Evolutionary conservation across 2,329 filamentous ascomycete species (phyloP), one percentile per base, ranked within the genome.

Genomic region (Myrmaecium sp.): DNA sequence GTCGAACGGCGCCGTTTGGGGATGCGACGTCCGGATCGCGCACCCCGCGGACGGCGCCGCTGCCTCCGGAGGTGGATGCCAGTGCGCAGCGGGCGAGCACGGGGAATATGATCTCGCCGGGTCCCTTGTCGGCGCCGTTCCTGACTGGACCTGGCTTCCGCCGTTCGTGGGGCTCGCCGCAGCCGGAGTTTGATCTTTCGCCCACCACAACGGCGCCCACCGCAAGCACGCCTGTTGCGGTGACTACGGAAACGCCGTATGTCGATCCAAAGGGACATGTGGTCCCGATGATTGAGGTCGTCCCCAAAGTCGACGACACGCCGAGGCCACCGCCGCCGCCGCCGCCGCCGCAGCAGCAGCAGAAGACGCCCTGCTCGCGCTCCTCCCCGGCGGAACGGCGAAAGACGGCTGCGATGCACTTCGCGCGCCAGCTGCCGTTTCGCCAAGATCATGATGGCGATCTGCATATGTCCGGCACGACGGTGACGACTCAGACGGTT

Each of bases 31-130:
- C 46, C 12, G 49, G 45, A 12, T 38, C 47, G 12, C 41, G 48
- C 6, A 51, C 47, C 9, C 50, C 50, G 11, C 45, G 38, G 14
- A 54, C 50, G 15, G 49, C 49, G 23, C 50, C 50, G 10, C 33
- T 54, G 20, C 50, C 50, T 17, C 47, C 48, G 5, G 49, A 52
- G 63, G 52, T 57, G 7, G 66, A 74, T 28, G 38, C 51, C 9
- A 42, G 33, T 16, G 36, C 49, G 33, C 50, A 53, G 28, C 58
- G 64, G 27, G 54, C 57, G 14, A 47, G 50, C n/a, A 46, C 49
- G 6, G 46, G 51, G 21, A 61, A 49, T 27, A 52, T 46, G 34
- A 46, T 51, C 19, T 56, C 49, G 14, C 54, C 59, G 7, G 51
- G 53, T 14, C 54, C 55, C 18, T 31, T 52, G 21, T 52, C 51